Evolutionary conservation across 306 rosid genomes (phyloP).

Genomic region (Medicago lupulina): DNA sequence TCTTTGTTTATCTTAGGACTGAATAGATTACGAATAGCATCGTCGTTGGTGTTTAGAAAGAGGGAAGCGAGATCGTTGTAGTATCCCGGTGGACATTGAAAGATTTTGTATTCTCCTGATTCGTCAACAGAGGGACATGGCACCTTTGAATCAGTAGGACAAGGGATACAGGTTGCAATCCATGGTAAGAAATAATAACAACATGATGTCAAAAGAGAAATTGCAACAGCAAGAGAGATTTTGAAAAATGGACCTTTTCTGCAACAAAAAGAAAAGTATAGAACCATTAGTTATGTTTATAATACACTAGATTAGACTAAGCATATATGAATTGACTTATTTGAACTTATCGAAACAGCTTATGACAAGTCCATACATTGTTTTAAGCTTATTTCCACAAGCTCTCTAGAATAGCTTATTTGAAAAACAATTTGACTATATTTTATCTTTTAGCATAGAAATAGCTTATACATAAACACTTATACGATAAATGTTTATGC

Average conservation of each 20-base stretch:
- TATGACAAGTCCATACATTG: neutral
- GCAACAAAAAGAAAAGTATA: conserved; percentile 46
- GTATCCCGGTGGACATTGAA: conserved; percentile 78
- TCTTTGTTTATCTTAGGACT: conserved; percentile 63
- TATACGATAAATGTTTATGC: neutral
- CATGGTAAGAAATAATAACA: conserved; percentile 80
- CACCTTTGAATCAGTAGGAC: conserved; percentile 58
- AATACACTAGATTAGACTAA: conserved; percentile 12
- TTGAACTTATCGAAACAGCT: neutral
- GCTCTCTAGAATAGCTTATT: neutral
- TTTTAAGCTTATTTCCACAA: neutral
- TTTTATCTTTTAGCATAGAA: no score
- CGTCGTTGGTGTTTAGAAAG: conserved; percentile 86
- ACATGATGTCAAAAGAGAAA: conserved; percentile 78
- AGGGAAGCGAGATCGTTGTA: conserved; percentile 97
- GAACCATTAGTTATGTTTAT: conserved; percentile 6
- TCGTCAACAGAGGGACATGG: conserved; percentile 68
- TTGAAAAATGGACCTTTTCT: conserved; percentile 76
- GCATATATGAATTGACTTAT: neutral
- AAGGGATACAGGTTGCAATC: conserved; percentile 66
- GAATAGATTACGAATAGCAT: conserved; percentile 87
- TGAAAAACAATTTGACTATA: no score
- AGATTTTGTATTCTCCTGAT: conserved; percentile 80
- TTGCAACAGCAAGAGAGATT: conserved; percentile 58
- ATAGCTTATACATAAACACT: no score